Conservation (phyloP, 2,329 filamentous ascomycete species). For the Ustulina deusta region DNA sequence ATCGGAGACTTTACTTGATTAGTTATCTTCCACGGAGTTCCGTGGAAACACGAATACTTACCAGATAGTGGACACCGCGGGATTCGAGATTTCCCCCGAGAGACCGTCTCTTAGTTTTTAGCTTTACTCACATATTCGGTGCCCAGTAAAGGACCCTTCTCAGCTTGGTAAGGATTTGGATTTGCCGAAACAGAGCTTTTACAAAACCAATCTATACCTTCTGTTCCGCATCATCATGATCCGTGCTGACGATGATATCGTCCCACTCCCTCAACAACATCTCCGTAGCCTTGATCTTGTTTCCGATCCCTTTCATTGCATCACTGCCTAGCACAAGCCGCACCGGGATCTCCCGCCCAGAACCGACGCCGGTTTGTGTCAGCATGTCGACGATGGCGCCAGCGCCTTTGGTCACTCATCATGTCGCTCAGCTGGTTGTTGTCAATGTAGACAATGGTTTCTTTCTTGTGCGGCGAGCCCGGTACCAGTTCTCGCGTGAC, state of each 20-base stretch:
- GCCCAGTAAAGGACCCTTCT: not conserved
- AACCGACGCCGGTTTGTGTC: conserved; percentile 4
- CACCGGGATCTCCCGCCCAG: conserved; percentile 2
- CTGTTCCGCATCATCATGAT: conserved; percentile 7
- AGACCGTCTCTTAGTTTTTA: not conserved
- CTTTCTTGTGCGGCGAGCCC: conserved; percentile 11
- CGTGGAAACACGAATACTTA: not conserved
- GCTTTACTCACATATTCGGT: not conserved
- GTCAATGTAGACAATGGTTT: not conserved
- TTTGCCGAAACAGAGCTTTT: not conserved
- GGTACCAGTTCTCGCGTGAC: conserved; percentile 12
- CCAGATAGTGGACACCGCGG: not conserved
- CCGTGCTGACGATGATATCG: conserved; percentile 19
- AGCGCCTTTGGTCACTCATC: conserved; percentile 12
- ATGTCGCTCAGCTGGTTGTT: conserved; percentile 6
- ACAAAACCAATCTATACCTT: not conserved
- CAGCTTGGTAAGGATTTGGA: not conserved
- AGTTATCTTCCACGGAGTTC: not conserved
- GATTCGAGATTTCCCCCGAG: not conserved
- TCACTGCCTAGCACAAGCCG: conserved; percentile 14
- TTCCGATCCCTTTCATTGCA: conserved; percentile 4
- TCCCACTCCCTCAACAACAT: conserved; percentile 8
- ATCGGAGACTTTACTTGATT: not conserved
- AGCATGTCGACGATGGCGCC: conserved; percentile 16
- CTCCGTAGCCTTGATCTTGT: conserved; percentile 18